phyloP scores from a whole-genome alignment of 1,284 basidiomycete genomes.

The Sporisorium reilianum region DNA sequence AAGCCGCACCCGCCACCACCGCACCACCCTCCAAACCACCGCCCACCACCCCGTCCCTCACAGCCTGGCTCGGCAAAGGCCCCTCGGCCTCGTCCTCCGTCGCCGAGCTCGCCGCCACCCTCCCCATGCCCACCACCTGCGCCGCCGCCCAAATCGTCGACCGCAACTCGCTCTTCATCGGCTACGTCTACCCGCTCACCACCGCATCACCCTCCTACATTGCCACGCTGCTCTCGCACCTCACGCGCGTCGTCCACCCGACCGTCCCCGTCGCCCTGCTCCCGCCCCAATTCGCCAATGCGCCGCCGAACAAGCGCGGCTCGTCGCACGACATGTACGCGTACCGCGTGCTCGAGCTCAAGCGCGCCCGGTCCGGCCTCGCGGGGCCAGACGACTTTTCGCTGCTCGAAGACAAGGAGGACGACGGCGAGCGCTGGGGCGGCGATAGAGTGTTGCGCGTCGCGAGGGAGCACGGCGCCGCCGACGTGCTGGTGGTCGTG shows the following conservation, averaged over 20 bases:
- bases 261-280: conserved; percentile 50
- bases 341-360: conserved; percentile 60
- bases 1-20: not conserved
- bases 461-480: conserved; percentile 58
- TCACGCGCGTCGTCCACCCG: conserved; percentile 62
- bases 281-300: conserved; percentile 57
- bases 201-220: conserved; percentile 42
- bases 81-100: conserved; percentile 43
- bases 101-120: conserved; percentile 34
- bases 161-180: conserved; percentile 65
- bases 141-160: conserved; percentile 58
- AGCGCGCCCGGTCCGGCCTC: conserved; percentile 56
- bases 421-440: conserved; percentile 67
- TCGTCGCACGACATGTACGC: conserved; percentile 67
- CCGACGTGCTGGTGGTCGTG: conserved; percentile 64
- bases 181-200: conserved; percentile 63
- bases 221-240: conserved; percentile 55
- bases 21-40: not conserved
- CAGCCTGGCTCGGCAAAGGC: conserved; percentile 53
- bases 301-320: conserved; percentile 49
- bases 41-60: conserved; percentile 26
- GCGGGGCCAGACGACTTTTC: conserved; percentile 64
- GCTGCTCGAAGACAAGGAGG: conserved; percentile 60
- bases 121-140: conserved; percentile 58
- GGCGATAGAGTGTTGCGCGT: conserved; percentile 56